phyloP scores from a whole-genome alignment of 192 early-diverging fungal genomes.

The Bifiguratus adelaidae region DNA sequence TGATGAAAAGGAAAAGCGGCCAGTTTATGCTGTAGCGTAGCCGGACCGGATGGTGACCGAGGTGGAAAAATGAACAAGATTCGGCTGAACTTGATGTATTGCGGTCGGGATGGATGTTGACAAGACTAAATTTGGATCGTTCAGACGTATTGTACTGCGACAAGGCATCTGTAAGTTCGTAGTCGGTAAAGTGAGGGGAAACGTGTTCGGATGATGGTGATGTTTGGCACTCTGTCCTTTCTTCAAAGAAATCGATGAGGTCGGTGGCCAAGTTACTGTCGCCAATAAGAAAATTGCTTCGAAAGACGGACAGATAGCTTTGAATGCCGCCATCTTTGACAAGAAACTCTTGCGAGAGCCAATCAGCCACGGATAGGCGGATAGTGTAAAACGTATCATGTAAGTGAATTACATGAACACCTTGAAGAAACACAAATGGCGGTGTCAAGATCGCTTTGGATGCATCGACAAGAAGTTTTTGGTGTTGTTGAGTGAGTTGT shows the following conservation, averaged over 20 bases:
- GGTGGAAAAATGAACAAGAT: background rate
- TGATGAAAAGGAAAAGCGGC: conserved; percentile 63
- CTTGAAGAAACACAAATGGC: no score
- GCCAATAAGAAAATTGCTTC: conserved; percentile 47
- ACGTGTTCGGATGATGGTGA: conserved; percentile 8
- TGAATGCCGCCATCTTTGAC: conserved; percentile 45
- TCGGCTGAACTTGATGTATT: background rate
- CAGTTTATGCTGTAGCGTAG: conserved; percentile 48
- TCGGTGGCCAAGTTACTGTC: conserved; percentile 47
- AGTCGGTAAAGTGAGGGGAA: conserved; percentile 14
- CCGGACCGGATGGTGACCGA: conserved; percentile 28
- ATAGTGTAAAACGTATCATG: conserved; percentile 33
- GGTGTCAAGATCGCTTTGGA: no score
- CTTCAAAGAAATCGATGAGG: conserved; percentile 36
- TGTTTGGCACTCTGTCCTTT: background rate
- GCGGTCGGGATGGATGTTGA: no score
- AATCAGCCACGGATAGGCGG: conserved; percentile 38
- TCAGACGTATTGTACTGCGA: conserved; percentile 1
- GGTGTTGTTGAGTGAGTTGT: background rate
- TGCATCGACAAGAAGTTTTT: background rate
- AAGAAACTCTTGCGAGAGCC: conserved; percentile 56
- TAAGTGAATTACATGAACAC: conserved; percentile 24
- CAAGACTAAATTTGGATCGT: background rate
- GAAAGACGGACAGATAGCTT: conserved; percentile 43
- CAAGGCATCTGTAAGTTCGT: conserved; percentile 27